Conservation (phyloP, 1,284 basidiomycete species). For the Coniophora puteana region DNA sequence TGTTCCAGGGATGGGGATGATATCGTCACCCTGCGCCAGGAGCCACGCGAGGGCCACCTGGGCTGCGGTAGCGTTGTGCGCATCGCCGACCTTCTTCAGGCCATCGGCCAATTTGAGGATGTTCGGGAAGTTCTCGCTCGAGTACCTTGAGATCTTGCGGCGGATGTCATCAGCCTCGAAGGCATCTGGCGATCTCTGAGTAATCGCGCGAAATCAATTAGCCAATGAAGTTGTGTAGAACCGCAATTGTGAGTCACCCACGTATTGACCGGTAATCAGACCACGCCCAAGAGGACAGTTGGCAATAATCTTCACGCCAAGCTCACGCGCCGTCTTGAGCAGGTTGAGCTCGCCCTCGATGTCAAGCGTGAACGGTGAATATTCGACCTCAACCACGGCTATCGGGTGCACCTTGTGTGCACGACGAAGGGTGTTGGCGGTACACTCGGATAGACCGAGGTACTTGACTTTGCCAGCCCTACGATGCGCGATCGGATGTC, state of each 20-base stretch:
- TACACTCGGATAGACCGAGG: conserved; percentile 44
- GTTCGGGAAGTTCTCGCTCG: conserved; percentile 37
- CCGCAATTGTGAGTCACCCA: conserved; percentile 10
- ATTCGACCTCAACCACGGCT: conserved; percentile 43
- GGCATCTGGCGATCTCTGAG: conserved; percentile 34
- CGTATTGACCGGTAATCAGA: conserved; percentile 38
- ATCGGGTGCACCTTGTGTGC: conserved; percentile 36
- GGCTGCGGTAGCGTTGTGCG: conserved; percentile 33
- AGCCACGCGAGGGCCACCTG: conserved; percentile 48
- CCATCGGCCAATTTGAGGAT: conserved; percentile 39
- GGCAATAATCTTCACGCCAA: conserved; percentile 32
- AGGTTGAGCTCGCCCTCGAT: conserved; percentile 26
- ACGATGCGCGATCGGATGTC: too few relatives aligned
- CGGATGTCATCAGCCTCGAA: conserved; percentile 37
- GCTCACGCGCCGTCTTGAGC: conserved; percentile 24
- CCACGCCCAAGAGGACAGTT: conserved; percentile 43
- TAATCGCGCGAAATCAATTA: too few relatives aligned
- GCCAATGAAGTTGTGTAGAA: neutral
- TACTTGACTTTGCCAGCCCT: conserved; percentile 38
- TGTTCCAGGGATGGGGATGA: conserved; percentile 31
- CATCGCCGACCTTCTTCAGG: conserved; percentile 28
- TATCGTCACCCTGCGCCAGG: conserved; percentile 33
- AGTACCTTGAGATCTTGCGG: conserved; percentile 18
- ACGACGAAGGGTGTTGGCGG: conserved; percentile 40
- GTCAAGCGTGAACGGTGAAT: conserved; percentile 37